Evolutionary conservation across 768 basidiomycete genomes (phyloP).

Genomic region (Trametes villosa): DNA sequence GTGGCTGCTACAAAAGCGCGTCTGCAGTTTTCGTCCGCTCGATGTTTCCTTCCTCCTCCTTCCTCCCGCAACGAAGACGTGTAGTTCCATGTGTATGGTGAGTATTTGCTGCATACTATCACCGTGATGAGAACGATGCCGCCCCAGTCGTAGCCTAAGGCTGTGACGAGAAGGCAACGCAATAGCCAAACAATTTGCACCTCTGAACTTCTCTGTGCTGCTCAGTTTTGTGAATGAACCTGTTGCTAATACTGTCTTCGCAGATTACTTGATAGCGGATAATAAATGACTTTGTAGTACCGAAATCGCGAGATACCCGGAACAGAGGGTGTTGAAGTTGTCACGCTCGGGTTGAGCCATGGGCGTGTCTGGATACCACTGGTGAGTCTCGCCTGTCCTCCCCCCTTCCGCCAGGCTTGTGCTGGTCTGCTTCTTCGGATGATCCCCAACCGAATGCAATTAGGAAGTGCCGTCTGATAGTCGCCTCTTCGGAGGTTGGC

Average conservation of each 20-base stretch:
- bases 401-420: neutral
- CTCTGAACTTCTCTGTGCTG: conserved; percentile 23
- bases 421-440: conserved; percentile 16
- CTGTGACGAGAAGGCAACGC: conserved; percentile 37
- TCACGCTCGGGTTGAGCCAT: neutral
- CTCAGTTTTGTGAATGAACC: neutral
- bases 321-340: neutral
- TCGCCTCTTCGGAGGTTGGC: conserved; percentile 18
- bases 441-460: conserved; percentile 37
- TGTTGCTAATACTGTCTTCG: neutral
- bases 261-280: too few species aligned
- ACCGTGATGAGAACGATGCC: conserved; percentile 33
- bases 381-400: neutral
- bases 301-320: too few species aligned
- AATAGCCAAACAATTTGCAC: conserved; percentile 37
- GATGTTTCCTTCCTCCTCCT: too few species aligned
- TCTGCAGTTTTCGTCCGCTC: too few species aligned
- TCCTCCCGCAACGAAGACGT: too few species aligned
- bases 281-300: neutral
- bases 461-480: conserved; percentile 38
- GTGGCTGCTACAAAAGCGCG: too few species aligned
- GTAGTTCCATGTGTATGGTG: too few species aligned
- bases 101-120: neutral
- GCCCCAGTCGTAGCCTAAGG: conserved; percentile 35
- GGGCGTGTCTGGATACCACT: neutral